Evolutionary conservation across 1,139 yeast genomes (phyloP), one percentile per base, ranked within the genome.

Genomic region (Candida sp.): DNA sequence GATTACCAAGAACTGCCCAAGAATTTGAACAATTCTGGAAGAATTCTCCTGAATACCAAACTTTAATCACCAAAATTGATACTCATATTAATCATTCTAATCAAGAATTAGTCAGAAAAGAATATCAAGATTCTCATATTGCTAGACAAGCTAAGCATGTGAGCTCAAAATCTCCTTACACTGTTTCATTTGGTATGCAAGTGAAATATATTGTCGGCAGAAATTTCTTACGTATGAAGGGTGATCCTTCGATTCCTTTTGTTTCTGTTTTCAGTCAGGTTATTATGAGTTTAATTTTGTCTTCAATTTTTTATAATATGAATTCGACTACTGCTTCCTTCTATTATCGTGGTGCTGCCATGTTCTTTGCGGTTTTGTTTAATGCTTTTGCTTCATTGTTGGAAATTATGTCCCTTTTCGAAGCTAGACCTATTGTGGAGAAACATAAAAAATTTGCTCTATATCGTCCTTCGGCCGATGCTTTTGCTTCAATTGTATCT

Each of bases 401-500:
- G 52, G 85, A 80, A 63, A 79, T 81, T 54, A 70, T 81, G 45
- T 62, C 75, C 42, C 67, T 80, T 40, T 82, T 75, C 52, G 79
- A 77, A 43, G 73, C 78, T 42, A 74, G 87, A 57, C 80, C 81
- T 19, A 77, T 82, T 54, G 70, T 81, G 39, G 77, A 77, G 48
- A 82, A 82, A 58, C 88, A 82, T 53, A 79, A 77, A 52, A 71
- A 77, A 25, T 82, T 77, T 56, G 82, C 86, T 4, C 70, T 83
- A 61, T 83, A 82, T 52, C 82, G 81, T 49, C 80, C 84, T 33
- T 77, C 86, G 33, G 84, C 84, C n/a, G 87, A 82, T 58, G 81
- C 87, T 5, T 57, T 82, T 39, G 84, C 82, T 45, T 73, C 75
- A 43, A 69, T 81, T 50, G 57, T 81, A 41, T 74, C 84, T 27